Base-by-base conservation (phyloP, 257 asterid species). In the Oldenlandia corymbosa region DNA sequence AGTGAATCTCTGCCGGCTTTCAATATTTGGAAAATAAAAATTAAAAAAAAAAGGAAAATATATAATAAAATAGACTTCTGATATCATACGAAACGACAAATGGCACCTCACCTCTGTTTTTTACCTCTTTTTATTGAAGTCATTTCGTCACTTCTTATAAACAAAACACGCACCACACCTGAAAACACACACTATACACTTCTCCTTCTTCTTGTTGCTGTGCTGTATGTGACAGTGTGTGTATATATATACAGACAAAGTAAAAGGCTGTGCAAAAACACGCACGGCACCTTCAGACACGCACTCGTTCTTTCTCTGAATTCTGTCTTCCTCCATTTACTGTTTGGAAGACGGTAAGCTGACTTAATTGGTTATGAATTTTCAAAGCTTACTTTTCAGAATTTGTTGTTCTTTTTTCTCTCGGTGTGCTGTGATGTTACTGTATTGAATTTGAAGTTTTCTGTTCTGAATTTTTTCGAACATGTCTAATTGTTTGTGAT, bases 1-100 rank as follows among this genome's bases (percentile, higher is more conserved):
- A 16, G n/a, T 5, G 37, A 2, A 53, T n/a, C n/a, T n/a, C 32
- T 31, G 62, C 62, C 62, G 47, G 62, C 62, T 16, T 57, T 57
- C 14, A 57, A 57, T 18, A 31, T n/a, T 57, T 32, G 20, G 10
- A 1, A 45, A 45, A 16, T 14, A 17, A 45, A 45, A 9, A 14
- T 4, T 21, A 45, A 45, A 14, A 16, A 53, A 53, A 27, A 53
- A 52, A 7, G 10, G 10, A 39, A 43, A 12, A 34, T 34, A 34
- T 39, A 12, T 2, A 43, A 43, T 43, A 55, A 34, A 3, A 34
- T 3, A 18, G 11, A 32, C 18, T 16, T 12, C 20, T 31, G 18
- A 16, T 30, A 17, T 16, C 16, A 17, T 34, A 57, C 17, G 62
- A 34, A 57, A 57, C 28, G 46, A 57, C 62, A 57, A 57, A 32